phyloP scores from a whole-genome alignment of 768 basidiomycete genomes.

The Russula sp. region DNA sequence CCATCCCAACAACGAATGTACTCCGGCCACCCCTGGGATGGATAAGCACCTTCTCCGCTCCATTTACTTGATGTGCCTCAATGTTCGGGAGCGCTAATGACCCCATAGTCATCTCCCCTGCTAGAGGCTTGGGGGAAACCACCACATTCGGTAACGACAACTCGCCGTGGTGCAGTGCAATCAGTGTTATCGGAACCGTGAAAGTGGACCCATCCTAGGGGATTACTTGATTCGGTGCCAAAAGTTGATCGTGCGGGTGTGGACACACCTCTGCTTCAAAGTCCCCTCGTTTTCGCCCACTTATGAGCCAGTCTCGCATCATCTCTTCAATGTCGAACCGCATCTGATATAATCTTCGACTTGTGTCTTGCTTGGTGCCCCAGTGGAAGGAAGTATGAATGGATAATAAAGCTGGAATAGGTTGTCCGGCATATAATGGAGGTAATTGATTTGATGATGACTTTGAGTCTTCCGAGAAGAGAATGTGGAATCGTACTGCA shows the following conservation, averaged over 20 bases:
- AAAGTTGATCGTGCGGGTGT: neutral
- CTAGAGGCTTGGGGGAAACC: constrained; percentile 51
- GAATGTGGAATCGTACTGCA: constrained; percentile 44
- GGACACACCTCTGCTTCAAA: constrained; percentile 60
- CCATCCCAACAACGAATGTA: constrained; percentile 77
- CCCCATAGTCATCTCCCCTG: constrained; percentile 48
- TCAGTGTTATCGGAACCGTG: constrained; percentile 62
- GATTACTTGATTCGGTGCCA: neutral
- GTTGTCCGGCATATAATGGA: constrained; percentile 78
- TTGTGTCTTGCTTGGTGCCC: constrained; percentile 43
- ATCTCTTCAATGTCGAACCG: constrained; percentile 79
- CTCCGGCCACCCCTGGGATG: constrained; percentile 76
- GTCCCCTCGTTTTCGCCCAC: constrained; percentile 81
- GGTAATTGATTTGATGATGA: constrained; percentile 7
- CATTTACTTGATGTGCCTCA: constrained; percentile 80
- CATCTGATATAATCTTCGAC: constrained; percentile 42
- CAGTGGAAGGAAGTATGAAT: constrained; percentile 75
- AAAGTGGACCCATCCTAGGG: constrained; percentile 56
- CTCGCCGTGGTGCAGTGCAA: constrained; percentile 80
- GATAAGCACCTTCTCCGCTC: constrained; percentile 73
- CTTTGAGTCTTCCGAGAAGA: constrained; percentile 31
- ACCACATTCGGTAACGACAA: constrained; percentile 67
- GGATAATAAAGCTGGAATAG: constrained; percentile 58
- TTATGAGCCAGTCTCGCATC: constrained; percentile 81
- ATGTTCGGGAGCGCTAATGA: constrained; percentile 52